Percentiles rank a stretch among this genome's conserved stretches.
These are phyloP conservation scores for Grosmannia serpens DNA, from an alignment of 2,329 filamentous ascomycete species.

Conservation along the genomic window DNA sequence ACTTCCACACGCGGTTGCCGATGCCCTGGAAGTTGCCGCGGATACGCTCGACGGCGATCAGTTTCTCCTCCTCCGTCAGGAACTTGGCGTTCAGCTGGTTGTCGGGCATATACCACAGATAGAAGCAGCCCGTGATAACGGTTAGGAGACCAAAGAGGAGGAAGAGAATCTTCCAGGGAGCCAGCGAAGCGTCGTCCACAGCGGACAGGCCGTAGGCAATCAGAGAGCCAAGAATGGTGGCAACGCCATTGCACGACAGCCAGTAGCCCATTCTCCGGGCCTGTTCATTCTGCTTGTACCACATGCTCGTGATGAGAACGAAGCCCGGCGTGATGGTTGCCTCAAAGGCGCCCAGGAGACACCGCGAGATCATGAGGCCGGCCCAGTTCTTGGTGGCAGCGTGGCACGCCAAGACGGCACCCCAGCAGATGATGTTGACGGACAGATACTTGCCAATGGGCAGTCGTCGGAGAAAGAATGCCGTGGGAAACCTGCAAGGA, in stretches of 20 bases:
- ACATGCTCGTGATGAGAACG: slow-evolving; percentile 54
- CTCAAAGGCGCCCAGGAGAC: slow-evolving; percentile 53
- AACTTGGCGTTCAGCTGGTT: slow-evolving; percentile 42
- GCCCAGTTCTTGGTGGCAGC: slow-evolving; percentile 44
- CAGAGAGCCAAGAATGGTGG: slow-evolving; percentile 3
- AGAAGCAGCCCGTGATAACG: slow-evolving; percentile 45
- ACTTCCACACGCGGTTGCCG: slow-evolving; percentile 35
- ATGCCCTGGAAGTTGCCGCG: slow-evolving; percentile 46
- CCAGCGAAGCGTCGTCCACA: slow-evolving; percentile 31
- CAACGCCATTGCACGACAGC: not conserved
- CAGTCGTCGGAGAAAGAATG: not conserved
- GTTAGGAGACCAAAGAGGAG: slow-evolving; percentile 50
- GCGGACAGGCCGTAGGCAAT: slow-evolving; percentile 32
- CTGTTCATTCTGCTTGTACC: slow-evolving; percentile 51
- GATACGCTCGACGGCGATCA: slow-evolving; percentile 41
- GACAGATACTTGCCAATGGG: slow-evolving; percentile 4
- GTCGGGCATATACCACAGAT: slow-evolving; percentile 45
- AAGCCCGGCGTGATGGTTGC: slow-evolving; percentile 36
- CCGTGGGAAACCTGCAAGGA: not conserved
- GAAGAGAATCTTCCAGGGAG: slow-evolving; percentile 57
- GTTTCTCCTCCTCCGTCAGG: slow-evolving; percentile 36
- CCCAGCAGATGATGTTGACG: slow-evolving; percentile 9
- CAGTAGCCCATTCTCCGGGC: not conserved
- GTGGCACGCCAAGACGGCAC: slow-evolving; percentile 22
- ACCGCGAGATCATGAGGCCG: slow-evolving; percentile 26